Evolutionary conservation across 176 grass and related monocot genomes (phyloP), one percentile per base, ranked within the genome.

Genomic region (Carex parvula): DNA sequence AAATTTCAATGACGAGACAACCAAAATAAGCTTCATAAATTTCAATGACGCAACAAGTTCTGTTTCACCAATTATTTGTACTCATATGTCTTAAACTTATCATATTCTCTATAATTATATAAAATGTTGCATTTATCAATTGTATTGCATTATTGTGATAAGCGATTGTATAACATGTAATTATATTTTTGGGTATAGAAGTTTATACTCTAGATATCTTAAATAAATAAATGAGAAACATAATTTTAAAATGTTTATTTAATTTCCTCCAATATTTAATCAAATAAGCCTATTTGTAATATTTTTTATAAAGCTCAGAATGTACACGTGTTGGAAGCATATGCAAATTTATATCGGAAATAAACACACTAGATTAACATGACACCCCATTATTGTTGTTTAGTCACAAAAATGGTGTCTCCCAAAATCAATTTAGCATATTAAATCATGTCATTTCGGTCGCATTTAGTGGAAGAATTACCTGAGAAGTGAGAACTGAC

Each of bases 111-210:
- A 98, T 85, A 48, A 98, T 88, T 48, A 86, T 69, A 32, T 82
- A 90, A n/a, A 98, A 86, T 6, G 95, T 85, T 12, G 92, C 87
- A 71, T 98, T 90, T 0, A 91, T 89, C 56, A 98, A 81, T 55
- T 92, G 90, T 64, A 88, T 98, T 0, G 95, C 95, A 22, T 88
- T 91, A 46, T 98, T 90, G 41, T 82, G 86, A 77, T 94, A 90
- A 0, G 91, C 92, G 67, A 29, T 29, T 29, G 29, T 29, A 29
- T 29, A 29, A 29, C 29, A 2, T 29, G 29, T 29, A 29, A 29
- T 29, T 29, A 29, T 26, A 26, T 26, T 26, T 26, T 26, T 26
- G 26, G 26, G 26, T 26, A 26, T 26, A 26, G 26, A 26, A 26
- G 26, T 29, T 29, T 29, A 29, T 29, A 29, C 29, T 29, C 29